Percentiles rank a stretch among this genome's conserved stretches.
Conservation (phyloP, 1,284 basidiomycete species). For the Hypsizygus ulmarius region DNA sequence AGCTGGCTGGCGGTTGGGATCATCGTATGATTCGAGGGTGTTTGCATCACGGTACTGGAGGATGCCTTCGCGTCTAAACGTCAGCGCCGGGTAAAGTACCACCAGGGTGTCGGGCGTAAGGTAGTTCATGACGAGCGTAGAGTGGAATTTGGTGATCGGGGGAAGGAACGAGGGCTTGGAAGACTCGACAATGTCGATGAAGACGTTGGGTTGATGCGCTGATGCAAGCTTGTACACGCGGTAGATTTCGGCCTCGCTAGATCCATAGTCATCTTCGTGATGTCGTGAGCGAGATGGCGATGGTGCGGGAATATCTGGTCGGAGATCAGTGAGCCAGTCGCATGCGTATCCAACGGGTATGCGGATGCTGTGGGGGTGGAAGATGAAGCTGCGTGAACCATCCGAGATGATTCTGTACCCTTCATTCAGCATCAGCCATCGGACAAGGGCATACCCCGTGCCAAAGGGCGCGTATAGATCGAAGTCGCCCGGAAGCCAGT, state of each 20-base stretch:
- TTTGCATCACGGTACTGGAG: constrained; percentile 9
- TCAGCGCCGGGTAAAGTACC: constrained; percentile 9
- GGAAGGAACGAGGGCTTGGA: constrained; percentile 9
- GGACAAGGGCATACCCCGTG: constrained; percentile 10
- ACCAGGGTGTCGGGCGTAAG: constrained; percentile 12
- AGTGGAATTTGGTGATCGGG: constrained; percentile 14
- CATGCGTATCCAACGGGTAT: not conserved
- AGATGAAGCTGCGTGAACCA: constrained; percentile 9
- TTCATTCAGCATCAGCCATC: constrained; percentile 8
- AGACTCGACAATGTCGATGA: constrained; percentile 15
- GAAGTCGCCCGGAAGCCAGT: constrained; percentile 13
- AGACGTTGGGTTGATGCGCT: not conserved
- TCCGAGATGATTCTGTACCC: constrained; percentile 9
- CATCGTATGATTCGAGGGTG: constrained; percentile 10
- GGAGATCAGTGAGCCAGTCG: constrained; percentile 10
- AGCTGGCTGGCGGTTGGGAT: not conserved
- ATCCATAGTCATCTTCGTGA: constrained; percentile 2
- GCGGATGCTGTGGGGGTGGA: constrained; percentile 4
- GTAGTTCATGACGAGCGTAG: constrained; percentile 16
- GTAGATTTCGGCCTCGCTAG: constrained; percentile 8
- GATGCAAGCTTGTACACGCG: constrained; percentile 12
- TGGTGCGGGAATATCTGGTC: not conserved
- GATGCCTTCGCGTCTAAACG: constrained; percentile 11
- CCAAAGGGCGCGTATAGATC: constrained; percentile 14
- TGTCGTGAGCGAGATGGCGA: not conserved